Evolutionary conservation across 768 basidiomycete genomes (phyloP), one percentile per base, ranked within the genome.

Genomic region (Boletus eberwhitei): DNA sequence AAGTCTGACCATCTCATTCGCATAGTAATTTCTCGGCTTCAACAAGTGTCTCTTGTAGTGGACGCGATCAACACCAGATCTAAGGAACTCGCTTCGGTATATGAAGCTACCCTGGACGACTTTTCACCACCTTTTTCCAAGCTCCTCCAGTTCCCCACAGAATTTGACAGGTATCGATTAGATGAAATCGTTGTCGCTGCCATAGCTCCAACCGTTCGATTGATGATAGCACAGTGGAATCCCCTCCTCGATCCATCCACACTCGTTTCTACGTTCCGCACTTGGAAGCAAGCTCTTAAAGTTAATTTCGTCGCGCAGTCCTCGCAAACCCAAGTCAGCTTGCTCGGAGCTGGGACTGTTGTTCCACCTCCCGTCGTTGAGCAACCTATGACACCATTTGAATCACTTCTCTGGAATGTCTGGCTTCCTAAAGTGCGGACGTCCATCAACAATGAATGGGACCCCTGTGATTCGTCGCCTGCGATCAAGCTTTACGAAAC

Each of bases 351-450:
- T 8, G 74, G 71, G 51, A 73, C 74, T 13, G 52, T 62, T 4
- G 60, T 68, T 8, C 58, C 66, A 13, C 59, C 70, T 7, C 58
- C 72, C 5, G 63, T 73, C 16, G 66, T 74, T 43, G 83, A 83
- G 55, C 77, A 73, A 58, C 77, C 78, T 3, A 99, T 99, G 97
- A 94, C 94, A 16, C 87, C 96, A 0, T 99, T 91, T 67, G 97
- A 99, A 67, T 91, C 88, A 55, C 76, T 98, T 24, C 71, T 98
- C 14, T 98, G 97, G 95, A 91, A 87, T 59, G 77, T 90, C 11
- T 99, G 95, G 97, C 74, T 99, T 26, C 97, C 97, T 0, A 91
- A 85, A 73, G 87, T 98, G n/a, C 84, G 97, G 26, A 91, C 92
- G 0, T 79, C 83, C 12, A 86, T 98, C 68, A 98, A 98, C 71